Conservation (phyloP, 2,329 filamentous ascomycete species). For the Colletotrichum graminicola region DNA sequence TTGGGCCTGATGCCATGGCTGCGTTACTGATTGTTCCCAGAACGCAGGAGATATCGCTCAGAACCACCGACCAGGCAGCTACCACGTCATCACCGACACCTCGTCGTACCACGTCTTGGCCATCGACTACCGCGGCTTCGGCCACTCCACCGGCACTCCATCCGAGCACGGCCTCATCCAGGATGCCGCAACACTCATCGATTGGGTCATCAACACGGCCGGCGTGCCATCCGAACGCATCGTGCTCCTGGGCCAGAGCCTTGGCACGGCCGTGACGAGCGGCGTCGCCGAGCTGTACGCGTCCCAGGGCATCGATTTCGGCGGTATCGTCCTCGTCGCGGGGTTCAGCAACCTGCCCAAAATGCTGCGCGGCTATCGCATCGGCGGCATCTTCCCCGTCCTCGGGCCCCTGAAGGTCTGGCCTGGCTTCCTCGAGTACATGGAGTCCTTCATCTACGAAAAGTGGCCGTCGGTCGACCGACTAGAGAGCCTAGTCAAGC, state of each 20-base stretch:
- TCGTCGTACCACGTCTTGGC: conserved; percentile 85
- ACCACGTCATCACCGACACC: conserved; percentile 80
- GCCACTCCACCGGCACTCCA: conserved; percentile 82
- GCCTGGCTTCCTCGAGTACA: conserved; percentile 71
- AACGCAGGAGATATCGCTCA: conserved; percentile 91
- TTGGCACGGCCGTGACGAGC: conserved; percentile 87
- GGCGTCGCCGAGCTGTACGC: conserved; percentile 80
- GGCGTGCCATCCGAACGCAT: conserved; percentile 78
- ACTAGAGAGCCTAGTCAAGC: conserved; percentile 67
- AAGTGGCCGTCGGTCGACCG: conserved; percentile 81
- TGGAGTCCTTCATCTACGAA: conserved; percentile 78
- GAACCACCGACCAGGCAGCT: conserved; percentile 79
- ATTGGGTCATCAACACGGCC: conserved; percentile 76
- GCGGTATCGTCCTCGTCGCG: conserved; percentile 82
- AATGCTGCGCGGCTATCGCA: conserved; percentile 81
- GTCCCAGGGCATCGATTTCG: conserved; percentile 74
- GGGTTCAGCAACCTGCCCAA: conserved; percentile 81
- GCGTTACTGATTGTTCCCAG: conserved; percentile 50
- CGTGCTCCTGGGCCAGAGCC: conserved; percentile 85
- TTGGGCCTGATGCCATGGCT: conserved; percentile 44
- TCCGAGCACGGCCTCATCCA: conserved; percentile 84
- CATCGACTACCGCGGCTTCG: conserved; percentile 92
- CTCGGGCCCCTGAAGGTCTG: conserved; percentile 80
- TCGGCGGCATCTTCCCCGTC: conserved; percentile 82
- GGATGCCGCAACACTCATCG: conserved; percentile 79